Percentiles rank a stretch among this genome's conserved stretches.
These are phyloP conservation scores for Zygnema cylindricum DNA, from an alignment of 139 green algal species.

Conservation along the genomic window DNA sequence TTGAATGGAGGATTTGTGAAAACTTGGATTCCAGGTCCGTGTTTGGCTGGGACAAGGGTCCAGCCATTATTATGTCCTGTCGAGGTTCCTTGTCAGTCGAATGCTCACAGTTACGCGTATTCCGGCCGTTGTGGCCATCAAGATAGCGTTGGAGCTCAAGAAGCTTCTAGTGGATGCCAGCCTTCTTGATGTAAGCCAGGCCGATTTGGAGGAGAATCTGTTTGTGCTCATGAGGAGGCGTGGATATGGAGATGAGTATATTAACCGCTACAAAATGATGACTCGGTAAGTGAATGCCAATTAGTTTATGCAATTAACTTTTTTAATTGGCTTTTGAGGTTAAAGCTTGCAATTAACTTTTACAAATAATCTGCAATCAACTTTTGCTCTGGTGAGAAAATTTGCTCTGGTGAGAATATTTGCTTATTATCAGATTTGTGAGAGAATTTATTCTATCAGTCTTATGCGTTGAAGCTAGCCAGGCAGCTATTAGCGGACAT, in stretches of 20 bases:
- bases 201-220: slow-evolving; percentile 80
- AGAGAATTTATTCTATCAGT: no score
- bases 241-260: slow-evolving; percentile 79
- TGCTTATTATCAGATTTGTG: no score
- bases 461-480: no score
- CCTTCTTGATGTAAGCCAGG: slow-evolving; percentile 77
- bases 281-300: no score
- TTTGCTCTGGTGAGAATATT: no score
- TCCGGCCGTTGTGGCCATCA: slow-evolving; percentile 73
- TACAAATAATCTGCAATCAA: no score
- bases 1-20: no score
- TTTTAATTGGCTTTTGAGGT: no score
- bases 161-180: slow-evolving; percentile 90
- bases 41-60: slow-evolving; percentile 40
- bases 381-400: no score
- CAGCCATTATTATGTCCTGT: slow-evolving; percentile 92
- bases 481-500: no score
- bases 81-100: slow-evolving; percentile 85
- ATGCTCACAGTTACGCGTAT: slow-evolving; percentile 87
- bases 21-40: slow-evolving; percentile 11
- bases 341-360: no score
- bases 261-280: slow-evolving; percentile 84
- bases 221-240: slow-evolving; percentile 78
- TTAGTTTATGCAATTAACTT: no score
- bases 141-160: slow-evolving; percentile 91